Evolutionary conservation across 106 monocot species (phyloP).

Genomic region (Dactylorhiza incarnata): DNA sequence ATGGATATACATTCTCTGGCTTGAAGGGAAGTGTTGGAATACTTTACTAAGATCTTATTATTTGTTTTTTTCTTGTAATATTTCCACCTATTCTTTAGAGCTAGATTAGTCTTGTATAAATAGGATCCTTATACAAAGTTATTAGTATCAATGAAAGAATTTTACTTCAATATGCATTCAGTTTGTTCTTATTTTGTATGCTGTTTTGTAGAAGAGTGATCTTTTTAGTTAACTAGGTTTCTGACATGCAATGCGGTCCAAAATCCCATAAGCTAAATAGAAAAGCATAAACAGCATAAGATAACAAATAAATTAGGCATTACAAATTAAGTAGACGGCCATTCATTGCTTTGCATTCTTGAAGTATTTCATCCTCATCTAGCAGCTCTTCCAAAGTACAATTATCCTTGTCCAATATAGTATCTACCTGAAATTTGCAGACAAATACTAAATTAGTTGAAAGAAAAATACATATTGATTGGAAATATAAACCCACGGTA

Average conservation of each 20-base stretch:
- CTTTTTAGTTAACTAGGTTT: neutral
- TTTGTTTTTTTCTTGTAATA: too few relatives aligned
- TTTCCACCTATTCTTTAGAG: too few relatives aligned
- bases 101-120: too few relatives aligned
- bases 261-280: neutral
- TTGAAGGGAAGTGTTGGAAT: too few relatives aligned
- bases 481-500: neutral
- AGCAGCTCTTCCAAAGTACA: constrained; percentile 39
- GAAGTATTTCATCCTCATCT: constrained; percentile 37
- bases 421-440: constrained; percentile 24
- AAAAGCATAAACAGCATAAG: neutral
- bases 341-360: constrained; percentile 30
- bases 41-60: too few relatives aligned
- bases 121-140: too few relatives aligned
- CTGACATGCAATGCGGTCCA: neutral
- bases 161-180: too few relatives aligned
- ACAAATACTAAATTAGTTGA: neutral
- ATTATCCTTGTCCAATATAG: constrained; percentile 32
- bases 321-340: constrained; percentile 32
- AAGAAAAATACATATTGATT: neutral
- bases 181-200: neutral
- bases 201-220: neutral
- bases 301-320: neutral
- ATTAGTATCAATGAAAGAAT: too few relatives aligned
- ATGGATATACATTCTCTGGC: too few relatives aligned